phyloP scores from a whole-genome alignment of 2,329 filamentous ascomycete genomes.

The Penicillium nordicum region DNA sequence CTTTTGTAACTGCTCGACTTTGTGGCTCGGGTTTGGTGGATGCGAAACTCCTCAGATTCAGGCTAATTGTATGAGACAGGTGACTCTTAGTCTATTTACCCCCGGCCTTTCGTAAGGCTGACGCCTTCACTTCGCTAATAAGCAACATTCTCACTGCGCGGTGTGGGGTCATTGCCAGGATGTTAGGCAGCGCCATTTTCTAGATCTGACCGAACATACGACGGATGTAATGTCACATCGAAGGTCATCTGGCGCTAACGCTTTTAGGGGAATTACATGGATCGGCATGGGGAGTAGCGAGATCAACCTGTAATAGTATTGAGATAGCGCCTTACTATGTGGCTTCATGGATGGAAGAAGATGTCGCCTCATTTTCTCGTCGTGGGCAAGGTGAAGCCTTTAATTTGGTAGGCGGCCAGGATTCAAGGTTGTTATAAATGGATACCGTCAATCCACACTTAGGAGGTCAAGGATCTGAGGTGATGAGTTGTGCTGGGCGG shows the following conservation, averaged over 20 bases:
- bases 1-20: background rate
- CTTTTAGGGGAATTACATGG: slow-evolving; percentile 3
- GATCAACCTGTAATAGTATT: slow-evolving; percentile 21
- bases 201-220: slow-evolving; percentile 11
- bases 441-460: slow-evolving; percentile 17
- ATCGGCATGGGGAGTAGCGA: slow-evolving; percentile 11
- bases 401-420: slow-evolving; percentile 19
- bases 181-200: background rate
- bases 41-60: background rate
- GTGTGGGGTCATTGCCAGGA: background rate
- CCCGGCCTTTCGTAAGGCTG: background rate
- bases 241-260: slow-evolving; percentile 12
- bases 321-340: slow-evolving; percentile 14
- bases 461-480: slow-evolving; percentile 15
- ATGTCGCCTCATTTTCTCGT: slow-evolving; percentile 7
- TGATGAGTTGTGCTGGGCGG: background rate
- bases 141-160: slow-evolving; percentile 14
- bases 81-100: background rate
- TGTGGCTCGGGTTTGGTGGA: background rate
- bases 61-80: background rate
- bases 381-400: slow-evolving; percentile 14
- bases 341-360: slow-evolving; percentile 6
- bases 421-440: slow-evolving; percentile 15
- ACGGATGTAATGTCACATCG: slow-evolving; percentile 22
- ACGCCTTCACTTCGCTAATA: slow-evolving; percentile 6